These are phyloP conservation scores for Diplodia sapinea DNA, from an alignment of 2,329 filamentous ascomycete genomes.

Conservation along the genomic window DNA sequence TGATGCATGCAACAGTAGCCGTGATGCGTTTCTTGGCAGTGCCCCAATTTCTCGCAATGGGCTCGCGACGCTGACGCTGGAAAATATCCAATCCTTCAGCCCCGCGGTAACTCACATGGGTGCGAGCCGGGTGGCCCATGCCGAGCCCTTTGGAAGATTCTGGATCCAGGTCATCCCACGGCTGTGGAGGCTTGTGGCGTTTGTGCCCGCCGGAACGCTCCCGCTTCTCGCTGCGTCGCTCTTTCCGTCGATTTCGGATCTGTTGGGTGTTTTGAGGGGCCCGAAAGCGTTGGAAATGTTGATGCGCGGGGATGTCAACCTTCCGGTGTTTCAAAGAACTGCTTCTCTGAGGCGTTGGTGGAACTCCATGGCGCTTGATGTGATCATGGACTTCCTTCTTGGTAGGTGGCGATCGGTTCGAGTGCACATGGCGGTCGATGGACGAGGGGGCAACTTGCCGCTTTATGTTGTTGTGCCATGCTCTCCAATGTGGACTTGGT, in stretches of 20 bases:
- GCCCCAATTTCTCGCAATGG: constrained; percentile 76
- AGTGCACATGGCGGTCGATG: background rate
- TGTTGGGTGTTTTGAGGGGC: background rate
- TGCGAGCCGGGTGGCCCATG: constrained; percentile 36
- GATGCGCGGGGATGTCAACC: constrained; percentile 32
- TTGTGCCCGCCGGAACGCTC: background rate
- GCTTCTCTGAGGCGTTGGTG: constrained; percentile 8
- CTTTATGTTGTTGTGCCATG: constrained; percentile 23
- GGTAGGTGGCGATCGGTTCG: background rate
- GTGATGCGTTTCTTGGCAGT: constrained; percentile 69
- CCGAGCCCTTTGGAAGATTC: background rate
- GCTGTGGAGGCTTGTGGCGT: constrained; percentile 13
- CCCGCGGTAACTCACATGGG: constrained; percentile 49
- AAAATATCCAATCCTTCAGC: constrained; percentile 6
- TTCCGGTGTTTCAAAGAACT: constrained; percentile 27
- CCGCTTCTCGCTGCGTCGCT: constrained; percentile 4
- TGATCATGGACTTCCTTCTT: constrained; percentile 11
- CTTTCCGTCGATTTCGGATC: constrained; percentile 11
- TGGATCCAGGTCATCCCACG: background rate
- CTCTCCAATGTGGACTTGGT: constrained; percentile 26
- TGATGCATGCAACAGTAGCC: constrained; percentile 72
- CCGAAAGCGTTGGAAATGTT: constrained; percentile 2
- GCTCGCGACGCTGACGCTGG: constrained; percentile 61
- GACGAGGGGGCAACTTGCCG: background rate
- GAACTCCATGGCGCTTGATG: constrained; percentile 9